These are phyloP conservation scores for Tolypocladium tropicale DNA, from an alignment of 2,329 filamentous ascomycete species.

Conservation along the genomic window DNA sequence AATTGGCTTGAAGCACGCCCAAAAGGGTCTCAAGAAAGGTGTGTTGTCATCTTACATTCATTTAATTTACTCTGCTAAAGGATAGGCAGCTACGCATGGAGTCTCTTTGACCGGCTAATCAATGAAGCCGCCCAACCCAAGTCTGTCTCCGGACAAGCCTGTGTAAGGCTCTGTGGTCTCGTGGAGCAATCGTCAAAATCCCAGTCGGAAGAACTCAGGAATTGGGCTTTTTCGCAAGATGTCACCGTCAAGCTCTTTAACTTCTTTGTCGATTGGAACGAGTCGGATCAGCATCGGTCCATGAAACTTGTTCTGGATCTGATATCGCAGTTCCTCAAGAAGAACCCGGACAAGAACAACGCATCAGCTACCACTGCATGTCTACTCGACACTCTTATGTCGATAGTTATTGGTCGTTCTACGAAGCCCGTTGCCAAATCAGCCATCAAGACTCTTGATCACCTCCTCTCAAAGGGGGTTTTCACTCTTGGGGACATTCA, in stretches of 20 bases:
- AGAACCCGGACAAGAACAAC: conserved; percentile 34
- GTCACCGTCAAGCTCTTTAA: conserved; percentile 43
- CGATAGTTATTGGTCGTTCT: conserved; percentile 49
- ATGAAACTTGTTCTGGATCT: conserved; percentile 54
- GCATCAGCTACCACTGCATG: conserved; percentile 28
- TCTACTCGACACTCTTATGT: conserved; percentile 42
- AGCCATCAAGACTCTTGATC: conserved; percentile 55
- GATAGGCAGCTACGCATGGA: conserved; percentile 19
- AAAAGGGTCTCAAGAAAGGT: conserved; percentile 23
- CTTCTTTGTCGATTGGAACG: conserved; percentile 58
- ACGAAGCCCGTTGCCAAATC: conserved; percentile 58
- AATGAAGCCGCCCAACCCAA: conserved; percentile 40
- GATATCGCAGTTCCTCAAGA: conserved; percentile 37
- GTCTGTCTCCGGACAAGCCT: conserved; percentile 45
- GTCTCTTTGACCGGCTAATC: conserved; percentile 38
- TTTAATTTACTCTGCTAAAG: background rate
- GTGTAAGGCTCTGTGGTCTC: conserved; percentile 49
- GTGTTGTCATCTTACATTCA: conserved; percentile 9
- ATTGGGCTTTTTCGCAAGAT: conserved; percentile 40
- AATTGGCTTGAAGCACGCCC: conserved; percentile 34
- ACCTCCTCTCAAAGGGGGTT: conserved; percentile 52
- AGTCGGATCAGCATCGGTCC: conserved; percentile 53
- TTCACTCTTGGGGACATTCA: conserved; percentile 37
- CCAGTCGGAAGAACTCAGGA: conserved; percentile 25
- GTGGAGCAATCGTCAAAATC: conserved; percentile 49